Base-by-base conservation (phyloP, 345 rosid genomes). In the Populus ilicifolia region DNA sequence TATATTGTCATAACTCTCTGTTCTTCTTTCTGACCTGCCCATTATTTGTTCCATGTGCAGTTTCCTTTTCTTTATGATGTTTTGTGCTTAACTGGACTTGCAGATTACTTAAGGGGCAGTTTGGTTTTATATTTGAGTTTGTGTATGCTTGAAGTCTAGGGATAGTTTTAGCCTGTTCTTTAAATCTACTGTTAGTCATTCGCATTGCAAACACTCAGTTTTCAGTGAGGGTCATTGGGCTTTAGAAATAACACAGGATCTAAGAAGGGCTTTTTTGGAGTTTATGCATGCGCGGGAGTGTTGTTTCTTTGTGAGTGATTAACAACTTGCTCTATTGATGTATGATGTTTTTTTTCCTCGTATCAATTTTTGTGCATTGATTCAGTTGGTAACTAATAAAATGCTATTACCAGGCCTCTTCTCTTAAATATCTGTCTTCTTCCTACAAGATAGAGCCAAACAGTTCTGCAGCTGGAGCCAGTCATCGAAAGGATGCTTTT, bases 401-500 rank as follows among this genome's bases (percentile, higher is more conserved):
- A 46, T 69, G 41, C 52, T 69, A 13, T 59, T 30, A 62, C 64
- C 70, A 70, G 73, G 75, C 29, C 61, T 76, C 81, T 27, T 70
- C 20, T 0, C 77, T 36, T 21, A 67, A 74, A 43, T 63, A 41
- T 76, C 18, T 16, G n/a, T n/a, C 72, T 64, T 33, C 39, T 62
- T 69, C 75, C 75, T 36, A 41, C 29, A 63, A 69, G 65, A 70
- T 61, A 62, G 75, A 23, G 64, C 25, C 6, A 59, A 69, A 18
- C 27, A 23, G 54, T 66, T 36, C 56, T 41, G 54, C 62, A 30
- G 66, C 46, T 75, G 79, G 71, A 23, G 39, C 29, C 12, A 5
- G 48, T 48, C 73, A 79, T 68, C 77, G 66, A 56, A 69, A 78
- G 13, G 75, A 36, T 66, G 61, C 39, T 41, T 2, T 41, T 70